Base-by-base conservation (phyloP, 2,329 filamentous ascomycete species). In the Setomelanomma holmii region DNA sequence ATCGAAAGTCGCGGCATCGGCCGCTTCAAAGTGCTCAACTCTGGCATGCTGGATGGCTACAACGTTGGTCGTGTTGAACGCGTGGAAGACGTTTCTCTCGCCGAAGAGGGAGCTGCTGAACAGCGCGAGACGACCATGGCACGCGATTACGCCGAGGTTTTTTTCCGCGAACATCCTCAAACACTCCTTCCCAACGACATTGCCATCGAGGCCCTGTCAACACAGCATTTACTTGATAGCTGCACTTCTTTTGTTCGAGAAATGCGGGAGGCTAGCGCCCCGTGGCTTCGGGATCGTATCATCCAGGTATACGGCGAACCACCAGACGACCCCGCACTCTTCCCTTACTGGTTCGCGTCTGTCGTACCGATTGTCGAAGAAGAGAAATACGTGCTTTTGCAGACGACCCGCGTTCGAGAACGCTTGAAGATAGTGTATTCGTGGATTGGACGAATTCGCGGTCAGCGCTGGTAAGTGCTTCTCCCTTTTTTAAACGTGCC, bases 311-410 rank as follows among this genome's bases (percentile, higher is more conserved):
- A 93, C 60, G 92, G 92, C 11, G 85, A 89, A 51, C 88, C 88
- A 17, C 92, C 91, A 0, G 79, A 84, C 14, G 90, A 96, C 65
- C 87, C 91, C 1, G 87, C 87, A 3, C 73, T 85, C 1, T 95
- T 96, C 61, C 90, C 92, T 0, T 96, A 92, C 82, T 97, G 93
- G 93, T 89, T 96, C 61, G 92, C 89, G 8, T 90, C 86, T 66
- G 86, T 95, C 17, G 75, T 96, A 11, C 91, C 91, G 0, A 86
- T 95, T 33, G 82, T 84, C 12, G 89, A 95, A 21, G 78, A 86
- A 22, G 89, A 95, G 64, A 96, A 93, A 70, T 96, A 96, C 61
- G 80, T 83, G 11, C 77, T 97, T 17, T 76, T 97, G 12, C 80
- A 81, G 11, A 89, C 88, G 4, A 87, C 82, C 3, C 93, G 89